These are phyloP conservation scores for Symbiodinium natans DNA, from an alignment of 73 alveolate species.

Conservation along the genomic window DNA sequence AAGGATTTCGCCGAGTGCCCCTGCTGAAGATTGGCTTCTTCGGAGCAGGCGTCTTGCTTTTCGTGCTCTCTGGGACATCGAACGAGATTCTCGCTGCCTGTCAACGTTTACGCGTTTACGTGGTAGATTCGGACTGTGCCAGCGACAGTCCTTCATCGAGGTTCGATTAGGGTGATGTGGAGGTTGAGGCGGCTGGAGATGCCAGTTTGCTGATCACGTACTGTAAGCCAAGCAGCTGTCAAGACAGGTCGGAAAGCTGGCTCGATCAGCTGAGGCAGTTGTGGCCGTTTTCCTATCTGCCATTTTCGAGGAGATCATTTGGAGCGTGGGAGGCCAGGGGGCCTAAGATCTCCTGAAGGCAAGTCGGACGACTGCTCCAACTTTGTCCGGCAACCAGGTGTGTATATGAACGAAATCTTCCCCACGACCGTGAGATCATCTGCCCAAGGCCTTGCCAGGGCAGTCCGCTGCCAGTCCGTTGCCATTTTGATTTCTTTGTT, in stretches of 20 bases:
- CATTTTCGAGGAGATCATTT: neutral
- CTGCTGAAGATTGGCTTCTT: neutral
- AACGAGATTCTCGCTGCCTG: neutral
- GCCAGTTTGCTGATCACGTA: too few species aligned
- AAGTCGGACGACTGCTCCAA: neutral
- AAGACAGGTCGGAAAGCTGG: too few species aligned
- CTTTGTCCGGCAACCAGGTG: neutral
- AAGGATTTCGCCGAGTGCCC: neutral
- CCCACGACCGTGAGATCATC: neutral
- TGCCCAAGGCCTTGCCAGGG: neutral
- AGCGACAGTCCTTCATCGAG: too few species aligned
- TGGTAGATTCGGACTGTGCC: too few species aligned
- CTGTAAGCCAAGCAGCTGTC: too few species aligned
- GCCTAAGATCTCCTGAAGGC: too few species aligned
- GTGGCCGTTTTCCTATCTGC: neutral
- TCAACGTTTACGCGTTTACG: too few species aligned
- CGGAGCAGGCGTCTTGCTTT: neutral
- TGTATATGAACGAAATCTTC: neutral
- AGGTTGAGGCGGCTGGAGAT: too few species aligned
- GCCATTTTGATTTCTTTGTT: too few species aligned
- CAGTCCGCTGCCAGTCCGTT: too few species aligned
- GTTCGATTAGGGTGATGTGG: too few species aligned
- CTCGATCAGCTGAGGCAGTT: neutral
- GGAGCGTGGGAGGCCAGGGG: neutral
- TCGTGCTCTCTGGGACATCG: neutral